phyloP scores from a whole-genome alignment of 331 rosid genomes.

The Saraca asoca region DNA sequence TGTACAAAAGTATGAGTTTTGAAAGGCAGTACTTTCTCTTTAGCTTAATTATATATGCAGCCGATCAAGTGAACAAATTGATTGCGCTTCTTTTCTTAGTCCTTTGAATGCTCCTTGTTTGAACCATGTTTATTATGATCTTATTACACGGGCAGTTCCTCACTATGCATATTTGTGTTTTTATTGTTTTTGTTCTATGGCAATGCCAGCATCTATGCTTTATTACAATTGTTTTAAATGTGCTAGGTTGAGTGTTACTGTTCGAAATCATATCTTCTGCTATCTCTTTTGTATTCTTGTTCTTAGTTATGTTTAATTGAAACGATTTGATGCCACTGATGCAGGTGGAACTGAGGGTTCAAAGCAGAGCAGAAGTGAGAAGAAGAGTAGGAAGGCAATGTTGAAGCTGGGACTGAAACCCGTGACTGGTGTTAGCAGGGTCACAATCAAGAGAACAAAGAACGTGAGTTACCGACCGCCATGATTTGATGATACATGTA shows the following conservation, averaged over 20 bases:
- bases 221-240: background rate
- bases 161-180: background rate
- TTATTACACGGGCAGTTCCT: too few species aligned
- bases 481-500: background rate
- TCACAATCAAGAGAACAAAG: conserved; percentile 87
- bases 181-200: background rate
- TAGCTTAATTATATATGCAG: too few species aligned
- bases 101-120: too few species aligned
- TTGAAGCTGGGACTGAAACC: conserved; percentile 84
- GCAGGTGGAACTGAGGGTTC: conserved; percentile 64
- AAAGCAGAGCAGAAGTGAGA: conserved; percentile 91
- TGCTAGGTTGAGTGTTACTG: background rate
- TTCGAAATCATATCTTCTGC: background rate
- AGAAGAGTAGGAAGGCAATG: conserved; percentile 89
- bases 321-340: conserved; percentile 35
- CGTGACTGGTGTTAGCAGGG: conserved; percentile 76
- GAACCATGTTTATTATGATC: too few species aligned
- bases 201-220: background rate
- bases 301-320: conserved; percentile 7
- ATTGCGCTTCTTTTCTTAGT: too few species aligned
- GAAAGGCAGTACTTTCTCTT: too few species aligned
- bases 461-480: conserved; percentile 50
- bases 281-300: background rate
- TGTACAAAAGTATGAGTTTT: too few species aligned
- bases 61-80: too few species aligned